Evolutionary conservation across 495 filamentous ascomycete species (phyloP), one percentile per base, ranked within the genome.

Genomic region (Aspergillus diversus): DNA sequence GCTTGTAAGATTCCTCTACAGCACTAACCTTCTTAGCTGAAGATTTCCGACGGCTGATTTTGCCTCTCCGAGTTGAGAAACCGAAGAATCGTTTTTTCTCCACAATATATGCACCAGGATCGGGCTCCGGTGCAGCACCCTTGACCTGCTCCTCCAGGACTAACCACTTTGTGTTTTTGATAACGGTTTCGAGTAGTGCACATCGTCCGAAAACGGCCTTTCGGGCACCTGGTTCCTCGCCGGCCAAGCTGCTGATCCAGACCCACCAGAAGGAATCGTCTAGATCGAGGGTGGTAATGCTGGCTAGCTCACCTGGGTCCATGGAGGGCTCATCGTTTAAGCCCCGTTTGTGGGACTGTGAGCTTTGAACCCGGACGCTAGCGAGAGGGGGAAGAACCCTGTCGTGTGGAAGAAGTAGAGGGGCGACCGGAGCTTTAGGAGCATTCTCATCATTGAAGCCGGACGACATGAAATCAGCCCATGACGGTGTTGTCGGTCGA

Each of bases 221-320:
- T 59, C 95, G 86, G 34, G 87, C 81, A 0, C 85, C 74, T 2
- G 92, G 87, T 74, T 99, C 95, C 68, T 99, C 95, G 7, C 86
- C 89, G 3, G 93, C 94, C 71, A 99, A 76, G 81, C 95, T 98
- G 67, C 86, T 95, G 83, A 98, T 97, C 95, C 95, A 99, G 31
- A 98, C 95, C 95, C 95, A 99, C 96, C 96, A 99, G 73, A 99
- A 99, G 0, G 93, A 89, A 71, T 98, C 95, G 69, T 99, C 95
- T 11, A 98, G 79, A 62, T 96, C 90, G 52, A 99, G 84, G 49
- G 84, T 83, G 34, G 84, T 89, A 66, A 98, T 96, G 67, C 92
- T 97, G 31, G 94, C 94, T 49, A 99, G 82, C 81, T 99, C 95
- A 46, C 92, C 95, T 4, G 94, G 96, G 58, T 97, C 92, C 4